Evolutionary conservation across 345 rosid genomes (phyloP).

Genomic region (Cardamine resedifolia): DNA sequence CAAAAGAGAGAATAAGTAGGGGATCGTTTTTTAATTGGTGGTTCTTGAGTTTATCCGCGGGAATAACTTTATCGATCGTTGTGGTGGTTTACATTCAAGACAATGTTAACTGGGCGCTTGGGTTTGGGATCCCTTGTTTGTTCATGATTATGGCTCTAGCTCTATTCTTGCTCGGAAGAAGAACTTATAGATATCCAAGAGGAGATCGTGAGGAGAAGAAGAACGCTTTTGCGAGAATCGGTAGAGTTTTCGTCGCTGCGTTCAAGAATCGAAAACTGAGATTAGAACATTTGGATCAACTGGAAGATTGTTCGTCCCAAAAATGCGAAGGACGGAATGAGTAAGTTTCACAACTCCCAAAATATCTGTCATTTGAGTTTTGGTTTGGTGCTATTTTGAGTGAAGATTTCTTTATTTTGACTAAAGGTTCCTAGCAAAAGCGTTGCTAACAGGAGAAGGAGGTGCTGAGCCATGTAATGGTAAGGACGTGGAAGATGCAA

Average conservation of each 20-base stretch:
- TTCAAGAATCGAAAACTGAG: slow-evolving; percentile 27
- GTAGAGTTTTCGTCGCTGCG: slow-evolving; percentile 32
- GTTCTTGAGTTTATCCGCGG: slow-evolving; percentile 35
- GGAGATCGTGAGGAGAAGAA: not conserved
- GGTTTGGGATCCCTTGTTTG: slow-evolving; percentile 41
- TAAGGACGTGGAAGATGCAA: slow-evolving; percentile 81
- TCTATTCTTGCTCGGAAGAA: slow-evolving; percentile 37
- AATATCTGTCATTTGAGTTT: not conserved
- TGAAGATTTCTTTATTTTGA: slow-evolving; percentile 2
- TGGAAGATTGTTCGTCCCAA: slow-evolving; percentile 13
- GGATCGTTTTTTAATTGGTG: slow-evolving; percentile 42
- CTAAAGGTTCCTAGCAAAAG: slow-evolving; percentile 49
- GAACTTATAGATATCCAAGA: slow-evolving; percentile 19
- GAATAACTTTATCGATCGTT: slow-evolving; percentile 26
- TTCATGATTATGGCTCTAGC: slow-evolving; percentile 37
- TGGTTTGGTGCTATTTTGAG: not conserved
- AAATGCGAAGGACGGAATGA: slow-evolving; percentile 5
- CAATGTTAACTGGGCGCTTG: slow-evolving; percentile 32
- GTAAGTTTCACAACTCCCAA: not conserved
- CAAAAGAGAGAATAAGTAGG: slow-evolving; percentile 22
- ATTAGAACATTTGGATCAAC: not conserved
- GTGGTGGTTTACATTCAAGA: slow-evolving; percentile 38
- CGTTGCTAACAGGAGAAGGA: slow-evolving; percentile 41
- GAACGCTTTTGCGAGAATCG: slow-evolving; percentile 32
- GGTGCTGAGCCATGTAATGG: slow-evolving; percentile 49